A percentile compares a stretch with the other conserved stretches of the same genome.
These are phyloP conservation scores for Beta macrorhiza DNA, from an alignment of 179 eudicot species.

Conservation along the genomic window DNA sequence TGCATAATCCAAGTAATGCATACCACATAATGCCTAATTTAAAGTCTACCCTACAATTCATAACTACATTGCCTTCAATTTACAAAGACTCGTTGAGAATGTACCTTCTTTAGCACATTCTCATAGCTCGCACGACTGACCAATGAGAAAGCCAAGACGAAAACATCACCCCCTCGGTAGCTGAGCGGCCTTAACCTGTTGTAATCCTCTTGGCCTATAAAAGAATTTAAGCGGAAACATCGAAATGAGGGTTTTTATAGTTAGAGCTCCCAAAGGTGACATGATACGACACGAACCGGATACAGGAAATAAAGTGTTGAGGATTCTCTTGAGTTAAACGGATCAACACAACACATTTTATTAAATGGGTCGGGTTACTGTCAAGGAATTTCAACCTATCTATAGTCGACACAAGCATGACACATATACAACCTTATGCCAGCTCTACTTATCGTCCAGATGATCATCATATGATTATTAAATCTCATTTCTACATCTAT, in stretches of 20 bases:
- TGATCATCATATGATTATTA: not conserved
- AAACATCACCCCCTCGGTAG: slow-evolving; percentile 94
- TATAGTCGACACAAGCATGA: no score
- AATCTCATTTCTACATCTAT: not conserved
- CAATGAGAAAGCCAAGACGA: slow-evolving; percentile 89
- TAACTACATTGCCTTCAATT: slow-evolving; percentile 13
- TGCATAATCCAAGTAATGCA: slow-evolving; percentile 10
- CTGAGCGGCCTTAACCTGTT: slow-evolving; percentile 90
- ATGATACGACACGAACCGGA: no score
- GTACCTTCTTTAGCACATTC: slow-evolving; percentile 84
- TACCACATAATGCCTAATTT: slow-evolving; percentile 6
- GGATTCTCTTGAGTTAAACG: no score
- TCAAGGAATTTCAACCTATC: no score
- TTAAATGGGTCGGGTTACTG: no score
- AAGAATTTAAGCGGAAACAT: slow-evolving; percentile 14
- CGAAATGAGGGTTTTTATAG: not conserved
- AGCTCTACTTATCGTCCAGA: not conserved
- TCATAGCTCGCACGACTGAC: slow-evolving; percentile 99
- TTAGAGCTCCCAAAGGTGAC: not conserved
- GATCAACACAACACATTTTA: no score
- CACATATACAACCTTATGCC: no score
- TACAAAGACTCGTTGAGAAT: not conserved
- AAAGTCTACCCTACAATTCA: not conserved
- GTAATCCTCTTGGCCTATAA: slow-evolving; percentile 92
- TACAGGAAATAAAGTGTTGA: no score